Evolutionary conservation across 257 asterid species (phyloP).

Genomic region (Solanum peruvianum): DNA sequence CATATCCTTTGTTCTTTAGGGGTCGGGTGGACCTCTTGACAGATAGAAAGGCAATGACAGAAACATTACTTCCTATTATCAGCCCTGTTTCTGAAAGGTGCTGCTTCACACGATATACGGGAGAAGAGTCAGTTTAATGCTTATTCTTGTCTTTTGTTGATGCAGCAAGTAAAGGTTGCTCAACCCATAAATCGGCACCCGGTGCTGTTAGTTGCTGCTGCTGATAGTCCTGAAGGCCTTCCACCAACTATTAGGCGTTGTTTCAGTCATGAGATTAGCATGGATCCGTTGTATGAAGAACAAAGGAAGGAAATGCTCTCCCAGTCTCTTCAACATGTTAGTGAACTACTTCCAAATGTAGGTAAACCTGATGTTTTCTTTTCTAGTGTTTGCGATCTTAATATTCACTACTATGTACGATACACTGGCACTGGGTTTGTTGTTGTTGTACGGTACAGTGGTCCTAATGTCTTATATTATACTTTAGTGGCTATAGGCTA

Average conservation of each 20-base stretch:
- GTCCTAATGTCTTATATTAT: background rate
- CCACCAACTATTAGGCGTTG: slow-evolving; percentile 84
- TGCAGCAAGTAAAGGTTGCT: slow-evolving; percentile 31
- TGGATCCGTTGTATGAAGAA: slow-evolving; percentile 71
- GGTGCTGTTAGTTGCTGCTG: slow-evolving; percentile 74
- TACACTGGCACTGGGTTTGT: background rate
- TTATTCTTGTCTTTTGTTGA: slow-evolving; percentile 2
- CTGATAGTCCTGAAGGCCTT: slow-evolving; percentile 79
- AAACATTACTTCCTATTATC: background rate
- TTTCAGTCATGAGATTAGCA: slow-evolving; percentile 84
- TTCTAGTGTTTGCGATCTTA: background rate
- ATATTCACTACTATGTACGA: background rate
- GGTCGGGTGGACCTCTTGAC: background rate
- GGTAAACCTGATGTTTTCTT: slow-evolving; percentile 9
- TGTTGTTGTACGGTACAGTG: background rate
- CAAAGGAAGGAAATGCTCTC: slow-evolving; percentile 71
- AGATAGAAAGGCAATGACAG: background rate
- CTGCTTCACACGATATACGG: background rate
- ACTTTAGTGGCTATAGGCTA: background rate
- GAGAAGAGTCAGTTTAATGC: background rate
- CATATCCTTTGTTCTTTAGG: background rate
- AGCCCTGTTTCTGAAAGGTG: background rate
- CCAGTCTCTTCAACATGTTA: slow-evolving; percentile 44
- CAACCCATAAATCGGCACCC: slow-evolving; percentile 48
- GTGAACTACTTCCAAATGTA: slow-evolving; percentile 58